Evolutionary conservation across 2,329 filamentous ascomycete genomes (phyloP), one percentile per base, ranked within the genome.

Genomic region (Arachnomyces sp.): DNA sequence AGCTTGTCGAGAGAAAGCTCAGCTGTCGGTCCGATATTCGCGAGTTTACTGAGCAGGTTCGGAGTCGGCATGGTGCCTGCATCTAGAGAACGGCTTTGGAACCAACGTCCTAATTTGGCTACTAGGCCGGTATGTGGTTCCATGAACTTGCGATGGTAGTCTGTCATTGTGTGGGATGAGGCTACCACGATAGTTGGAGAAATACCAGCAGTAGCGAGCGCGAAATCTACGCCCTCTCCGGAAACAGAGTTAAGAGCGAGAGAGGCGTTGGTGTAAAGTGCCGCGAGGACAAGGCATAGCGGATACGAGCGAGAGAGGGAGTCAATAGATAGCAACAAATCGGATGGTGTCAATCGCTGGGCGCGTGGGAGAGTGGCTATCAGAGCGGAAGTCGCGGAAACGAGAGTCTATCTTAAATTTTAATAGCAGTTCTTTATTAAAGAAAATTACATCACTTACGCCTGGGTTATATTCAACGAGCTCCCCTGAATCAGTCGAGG

Each of bases 161-260:
- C 73, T 14, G 79, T 69, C 32, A 93, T 74, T 1, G 84, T 83
- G 42, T 80, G 74, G 0, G 89, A 81, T 2, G 84, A 84, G 6
- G 84, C 79, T 31, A 93, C 79, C 39, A 95, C 70, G 43, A 95
- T 74, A 3, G 89, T 95, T 1, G 90, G 90, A 1, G 83, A 76
- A 30, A 93, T 70, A 34, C 80, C 79, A 43, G 79, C 76, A 15
- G 83, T 83, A 15, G 87, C 86, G 15, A 88, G 65, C 13, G 72
- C 68, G 29, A 96, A 72, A 56, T 92, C 79, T 9, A 83, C 72
- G 8, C 77, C 77, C 28, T 77, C 73, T 5, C 83, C 83, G 12
- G 88, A 84, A 17, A 94, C 88, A 0, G 88, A 92, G 64, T 86
- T 96, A 54, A 98, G 74, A 17, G 88, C 86, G 14, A 98, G 67